Evolutionary conservation across 371 early-diverging fungal genomes (phyloP), one percentile per base, ranked within the genome.

Genomic region (Chytridiales sp.): DNA sequence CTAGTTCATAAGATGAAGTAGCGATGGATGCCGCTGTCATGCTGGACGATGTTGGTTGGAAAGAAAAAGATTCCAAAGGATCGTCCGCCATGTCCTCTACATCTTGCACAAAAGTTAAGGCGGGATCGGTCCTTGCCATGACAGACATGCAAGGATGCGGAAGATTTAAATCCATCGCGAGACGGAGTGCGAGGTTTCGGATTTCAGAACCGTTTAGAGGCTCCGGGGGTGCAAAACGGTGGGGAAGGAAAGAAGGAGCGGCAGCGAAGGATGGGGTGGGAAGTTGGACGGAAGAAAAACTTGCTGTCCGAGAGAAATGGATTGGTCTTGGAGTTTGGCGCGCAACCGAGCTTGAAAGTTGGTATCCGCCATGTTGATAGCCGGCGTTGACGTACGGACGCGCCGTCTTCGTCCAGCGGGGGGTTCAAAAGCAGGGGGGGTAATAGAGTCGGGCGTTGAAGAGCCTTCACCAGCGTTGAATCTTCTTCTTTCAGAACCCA

Each of bases 71-170:
- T 21, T 67, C 69, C 1, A 67, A 61, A 19, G 56, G 64, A 11
- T 61, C 53, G 2, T 72, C 67, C 22, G 68, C 71, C 31, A 73
- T 47, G 51, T 75, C 79, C 9, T 49, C 19, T 38, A 68, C 62
- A 47, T 79, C 75, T 13, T 49, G 21, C 4, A 57, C 61, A 17
- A 46, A 38, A 15, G 70, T 70, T 15, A 70, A 42, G 39, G 47
- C 29, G 21, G 76, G 65, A 43, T 73, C 75, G 17, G 75, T 64
- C 31, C 65, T 61, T 4, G 77, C 76, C 13, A 79, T 75, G 42
- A 79, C 53, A 46, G 68, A 61, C 35, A 63, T 56, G 36, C 60
- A 66, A 24, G 56, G 64, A 46, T 60, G 54, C 27, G 74, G 68
- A 2, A 63, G 34, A 6, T 34, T 26, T 0, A 56, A 22, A 17